Conservation (phyloP, 1,139 yeast genomes). For the Pichiaceae sp. region DNA sequence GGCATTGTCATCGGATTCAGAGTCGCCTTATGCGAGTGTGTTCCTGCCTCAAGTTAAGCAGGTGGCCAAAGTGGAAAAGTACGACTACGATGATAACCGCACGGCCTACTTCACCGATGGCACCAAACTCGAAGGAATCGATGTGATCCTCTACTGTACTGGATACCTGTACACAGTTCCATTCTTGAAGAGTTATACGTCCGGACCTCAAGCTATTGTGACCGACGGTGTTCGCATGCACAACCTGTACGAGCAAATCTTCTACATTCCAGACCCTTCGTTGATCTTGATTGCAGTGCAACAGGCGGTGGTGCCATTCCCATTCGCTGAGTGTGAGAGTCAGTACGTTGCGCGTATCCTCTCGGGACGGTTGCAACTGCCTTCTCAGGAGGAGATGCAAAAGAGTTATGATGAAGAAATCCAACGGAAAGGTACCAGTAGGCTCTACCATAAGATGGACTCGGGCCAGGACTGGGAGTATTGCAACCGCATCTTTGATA, state of each 20-base stretch:
- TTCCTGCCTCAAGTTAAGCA: conserved; percentile 26
- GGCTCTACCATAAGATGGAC: conserved; percentile 21
- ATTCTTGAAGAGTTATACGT: conserved; percentile 28
- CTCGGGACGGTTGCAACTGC: conserved; percentile 33
- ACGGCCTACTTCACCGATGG: conserved; percentile 27
- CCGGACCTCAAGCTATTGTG: conserved; percentile 22
- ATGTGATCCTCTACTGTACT: conserved; percentile 37
- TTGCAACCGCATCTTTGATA: conserved; percentile 19
- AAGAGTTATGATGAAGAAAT: conserved; percentile 15
- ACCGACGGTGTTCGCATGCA: conserved; percentile 29
- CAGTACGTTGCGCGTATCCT: conserved; percentile 35
- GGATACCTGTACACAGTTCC: conserved; percentile 40
- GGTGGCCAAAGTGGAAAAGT: conserved; percentile 25
- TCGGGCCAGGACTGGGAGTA: conserved; percentile 23
- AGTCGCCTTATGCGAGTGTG: conserved; percentile 23
- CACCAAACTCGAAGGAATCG: conserved; percentile 25
- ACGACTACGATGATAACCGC: conserved; percentile 21
- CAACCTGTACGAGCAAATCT: conserved; percentile 34
- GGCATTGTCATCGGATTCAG: conserved; percentile 28
- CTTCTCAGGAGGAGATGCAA: conserved; percentile 28
- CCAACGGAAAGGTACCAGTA: conserved; percentile 19
- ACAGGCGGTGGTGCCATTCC: conserved; percentile 38
- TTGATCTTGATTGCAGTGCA: conserved; percentile 32
- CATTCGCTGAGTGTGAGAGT: conserved; percentile 39
- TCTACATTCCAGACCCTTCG: conserved; percentile 37